Base-by-base conservation (phyloP, 371 early-diverging fungal genomes). In the Syncephalastrum racemosum region DNA sequence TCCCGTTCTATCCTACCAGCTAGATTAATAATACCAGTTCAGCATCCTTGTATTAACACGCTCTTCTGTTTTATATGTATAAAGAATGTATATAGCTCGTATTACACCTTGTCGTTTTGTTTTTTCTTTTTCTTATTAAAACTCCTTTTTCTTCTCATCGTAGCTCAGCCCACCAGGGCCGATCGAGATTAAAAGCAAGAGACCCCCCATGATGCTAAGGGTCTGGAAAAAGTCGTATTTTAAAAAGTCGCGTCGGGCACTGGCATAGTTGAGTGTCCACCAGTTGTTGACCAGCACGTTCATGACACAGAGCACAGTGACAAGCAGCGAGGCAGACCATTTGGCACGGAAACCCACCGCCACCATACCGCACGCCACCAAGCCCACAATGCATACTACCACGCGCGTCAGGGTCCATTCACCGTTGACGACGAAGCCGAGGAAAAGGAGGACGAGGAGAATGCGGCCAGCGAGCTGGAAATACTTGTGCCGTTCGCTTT, bases 161-260 rank as follows among this genome's bases (percentile, higher is more conserved):
- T 95, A 85, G 40, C 93, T 92, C 61, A 90, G 71, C 42, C 86
- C 87, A 55, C 96, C 97, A 19, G 97, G 95, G 16, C 96, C 97
- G 48, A 94, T 82, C 59, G 88, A 93, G 63, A 89, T 88, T 36
- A 97, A 82, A 41, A 96, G 70, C 40, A 97, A 67, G 56, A 96
- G 86, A 16, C 97, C 97, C 36, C 97, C 97, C 77, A 94, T 84
- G 75, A 96, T 92, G 20, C 94, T 93, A 25, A 96, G 77, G n/a
- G 91, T 96, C 72, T 97, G 97, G 88, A 96, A 97, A 66, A 97
- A 97, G 77, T 97, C 97, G 71, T 96, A 97, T 69, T 94, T 91
- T 62, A 92, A 81, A 68, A 95, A 96, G 54, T 97, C 97, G 58
- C 86, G 79, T 54, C 86, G 85, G 47, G 82, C 73, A 44, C 82